A percentile compares a stretch with the other conserved stretches of the same genome.
Conservation (phyloP, 371 early-diverging fungal genomes). For the Mucor circinelloides region DNA sequence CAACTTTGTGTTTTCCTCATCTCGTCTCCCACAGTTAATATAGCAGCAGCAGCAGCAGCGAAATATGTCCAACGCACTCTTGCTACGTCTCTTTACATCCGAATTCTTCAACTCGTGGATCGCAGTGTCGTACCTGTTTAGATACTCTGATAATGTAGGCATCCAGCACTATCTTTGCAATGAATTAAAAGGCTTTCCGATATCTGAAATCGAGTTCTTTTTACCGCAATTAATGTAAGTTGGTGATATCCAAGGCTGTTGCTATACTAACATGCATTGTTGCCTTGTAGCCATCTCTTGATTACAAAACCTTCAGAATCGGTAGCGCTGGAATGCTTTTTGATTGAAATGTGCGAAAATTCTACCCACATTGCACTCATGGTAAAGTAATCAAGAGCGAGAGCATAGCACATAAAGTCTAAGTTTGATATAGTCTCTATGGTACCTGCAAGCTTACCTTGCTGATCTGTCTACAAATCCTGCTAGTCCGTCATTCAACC, state of each 20-base stretch:
- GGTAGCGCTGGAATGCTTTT: slow-evolving; percentile 76
- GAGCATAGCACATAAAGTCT: background rate
- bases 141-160: slow-evolving; percentile 80
- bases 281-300: slow-evolving; percentile 80
- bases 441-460: slow-evolving; percentile 85
- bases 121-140: slow-evolving; percentile 88
- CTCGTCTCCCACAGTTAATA: background rate
- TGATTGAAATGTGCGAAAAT: slow-evolving; percentile 68
- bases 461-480: slow-evolving; percentile 65
- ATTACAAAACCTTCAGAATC: slow-evolving; percentile 70
- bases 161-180: slow-evolving; percentile 95
- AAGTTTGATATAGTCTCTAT: slow-evolving; percentile 60
- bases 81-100: slow-evolving; percentile 82
- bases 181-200: slow-evolving; percentile 75
- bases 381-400: slow-evolving; percentile 43
- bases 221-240: slow-evolving; percentile 86
- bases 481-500: slow-evolving; percentile 59
- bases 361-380: slow-evolving; percentile 84
- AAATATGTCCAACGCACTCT: slow-evolving; percentile 50
- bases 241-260: background rate
- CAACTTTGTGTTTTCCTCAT: background rate
- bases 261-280: background rate
- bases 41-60: background rate
- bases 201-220: slow-evolving; percentile 78
- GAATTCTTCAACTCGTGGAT: slow-evolving; percentile 91